Percentiles rank a stretch among this genome's conserved stretches.
Evolutionary conservation across 2,329 filamentous ascomycete genomes (phyloP).

Genomic region (Magnaporthiopsis incrustans): DNA sequence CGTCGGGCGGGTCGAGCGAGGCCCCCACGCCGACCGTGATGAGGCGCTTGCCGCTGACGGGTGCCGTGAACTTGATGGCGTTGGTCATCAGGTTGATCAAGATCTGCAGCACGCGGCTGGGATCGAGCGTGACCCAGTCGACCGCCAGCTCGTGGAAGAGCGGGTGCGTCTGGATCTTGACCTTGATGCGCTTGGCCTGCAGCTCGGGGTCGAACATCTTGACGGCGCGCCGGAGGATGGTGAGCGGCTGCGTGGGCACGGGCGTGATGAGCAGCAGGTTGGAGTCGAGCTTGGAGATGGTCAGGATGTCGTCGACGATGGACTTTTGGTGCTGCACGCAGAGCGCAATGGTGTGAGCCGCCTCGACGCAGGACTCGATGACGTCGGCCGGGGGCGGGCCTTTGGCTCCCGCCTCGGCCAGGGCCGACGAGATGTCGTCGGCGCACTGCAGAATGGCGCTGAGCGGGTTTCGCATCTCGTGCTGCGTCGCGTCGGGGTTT

Average conservation of each 20-base stretch:
- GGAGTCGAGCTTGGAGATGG: constrained; percentile 44
- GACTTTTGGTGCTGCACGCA: constrained; percentile 51
- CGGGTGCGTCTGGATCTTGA: constrained; percentile 38
- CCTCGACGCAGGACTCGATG: constrained; percentile 41
- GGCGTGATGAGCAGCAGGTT: constrained; percentile 48
- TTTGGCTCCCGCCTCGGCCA: constrained; percentile 18
- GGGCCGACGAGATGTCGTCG: constrained; percentile 36
- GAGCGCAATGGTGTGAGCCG: constrained; percentile 47
- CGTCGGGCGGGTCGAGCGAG: constrained; percentile 29
- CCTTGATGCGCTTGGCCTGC: constrained; percentile 45
- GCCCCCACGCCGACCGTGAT: constrained; percentile 45
- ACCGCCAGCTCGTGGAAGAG: constrained; percentile 39
- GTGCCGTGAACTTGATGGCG: constrained; percentile 49
- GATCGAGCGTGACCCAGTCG: constrained; percentile 50
- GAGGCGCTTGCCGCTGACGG: constrained; percentile 17
- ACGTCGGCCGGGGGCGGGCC: constrained; percentile 20
- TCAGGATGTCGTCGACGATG: constrained; percentile 40
- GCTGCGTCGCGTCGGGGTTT: not conserved
- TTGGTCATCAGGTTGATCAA: constrained; percentile 54
- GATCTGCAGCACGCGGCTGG: constrained; percentile 48
- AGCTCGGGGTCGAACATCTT: constrained; percentile 54
- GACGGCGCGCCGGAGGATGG: constrained; percentile 42
- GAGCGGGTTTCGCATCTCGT: constrained; percentile 46
- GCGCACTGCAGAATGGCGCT: constrained; percentile 49
- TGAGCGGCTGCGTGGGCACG: constrained; percentile 41